Evolutionary conservation across 2,329 filamentous ascomycete genomes (phyloP).

Genomic region (Claviceps digitariae): DNA sequence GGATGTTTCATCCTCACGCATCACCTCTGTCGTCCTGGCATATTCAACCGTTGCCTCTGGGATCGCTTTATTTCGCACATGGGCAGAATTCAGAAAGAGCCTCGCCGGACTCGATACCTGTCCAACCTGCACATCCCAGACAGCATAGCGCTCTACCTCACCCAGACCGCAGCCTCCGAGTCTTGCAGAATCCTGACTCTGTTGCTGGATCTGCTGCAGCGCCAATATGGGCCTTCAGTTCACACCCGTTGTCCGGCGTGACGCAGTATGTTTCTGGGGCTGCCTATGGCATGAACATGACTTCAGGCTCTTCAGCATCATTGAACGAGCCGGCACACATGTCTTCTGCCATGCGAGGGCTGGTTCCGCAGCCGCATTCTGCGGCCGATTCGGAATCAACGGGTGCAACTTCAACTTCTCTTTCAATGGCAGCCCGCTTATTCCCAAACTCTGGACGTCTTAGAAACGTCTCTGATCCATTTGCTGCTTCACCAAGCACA

Average conservation of each 20-base stretch:
- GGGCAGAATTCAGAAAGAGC: neutral
- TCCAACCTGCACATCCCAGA: neutral
- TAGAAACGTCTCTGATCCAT: slow-evolving; percentile 10
- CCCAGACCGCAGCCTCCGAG: slow-evolving; percentile 2
- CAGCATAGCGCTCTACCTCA: slow-evolving; percentile 5
- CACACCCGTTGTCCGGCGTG: neutral
- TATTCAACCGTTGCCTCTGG: slow-evolving; percentile 5
- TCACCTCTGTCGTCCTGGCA: slow-evolving; percentile 13
- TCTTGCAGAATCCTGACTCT: neutral
- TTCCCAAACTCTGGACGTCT: slow-evolving; percentile 10
- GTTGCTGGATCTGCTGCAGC: neutral
- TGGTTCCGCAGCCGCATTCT: slow-evolving; percentile 1
- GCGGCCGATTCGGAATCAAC: slow-evolving; percentile 5
- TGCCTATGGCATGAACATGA: neutral
- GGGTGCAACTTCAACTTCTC: slow-evolving; percentile 10
- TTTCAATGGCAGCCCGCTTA: slow-evolving; percentile 8
- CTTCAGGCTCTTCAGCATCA: neutral
- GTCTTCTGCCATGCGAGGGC: neutral
- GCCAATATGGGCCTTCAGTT: neutral
- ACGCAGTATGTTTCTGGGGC: neutral
- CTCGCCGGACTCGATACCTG: neutral
- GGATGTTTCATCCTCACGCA: slow-evolving; percentile 12
- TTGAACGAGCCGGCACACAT: neutral
- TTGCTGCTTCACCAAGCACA: slow-evolving; percentile 7
- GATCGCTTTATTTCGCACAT: neutral